Evolutionary conservation across 1,284 basidiomycete species (phyloP), one percentile per base, ranked within the genome.

Genomic region (Wolfiporia cocos): DNA sequence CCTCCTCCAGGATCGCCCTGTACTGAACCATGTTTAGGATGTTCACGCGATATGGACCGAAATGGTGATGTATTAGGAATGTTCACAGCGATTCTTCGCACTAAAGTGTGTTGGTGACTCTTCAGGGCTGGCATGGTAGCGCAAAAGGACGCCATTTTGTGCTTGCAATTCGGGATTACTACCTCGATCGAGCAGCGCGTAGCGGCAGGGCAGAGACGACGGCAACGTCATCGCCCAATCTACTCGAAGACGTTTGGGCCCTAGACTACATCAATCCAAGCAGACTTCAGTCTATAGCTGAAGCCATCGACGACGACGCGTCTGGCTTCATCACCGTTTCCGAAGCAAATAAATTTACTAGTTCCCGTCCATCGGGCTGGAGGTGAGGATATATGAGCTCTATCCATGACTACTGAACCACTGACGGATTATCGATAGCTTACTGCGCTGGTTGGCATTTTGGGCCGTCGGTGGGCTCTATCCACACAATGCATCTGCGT

Each of bases 241-340:
- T 1, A 43, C 49, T 41, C 43, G 17, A 32, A 3, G 62, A 24
- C 64, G 61, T 1, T 1, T 75, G 72, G 73, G 63, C 71, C 1
- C 47, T 70, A 10, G 55, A 63, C 4, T 70, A 67, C 47, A 62
- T 75, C 40, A 67, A 64, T 34, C 52, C 66, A 5, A 56, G 56
- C 15, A 65, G 67, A 37, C 49, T 72, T 5, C 71, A 70, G 41
- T 61, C 64, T 3, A 65, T 74, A 40, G 47, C 59, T 7, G 72
- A 76, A 46, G 71, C 70, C 0, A 61, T 74, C 18, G 72, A 74
- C 41, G 69, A 72, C 33, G 73, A 76, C 43, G 67, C 64, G 0
- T 70, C 70, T 0, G 71, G 73, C 0, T 74, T 64, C 37, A 55
- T 71, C n/a, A 72, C 66, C 11, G 57, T 74, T 5, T 61, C 65